Evolutionary conservation across 495 filamentous ascomycete species (phyloP), one percentile per base, ranked within the genome.

Genomic region (Tuber calosporum): DNA sequence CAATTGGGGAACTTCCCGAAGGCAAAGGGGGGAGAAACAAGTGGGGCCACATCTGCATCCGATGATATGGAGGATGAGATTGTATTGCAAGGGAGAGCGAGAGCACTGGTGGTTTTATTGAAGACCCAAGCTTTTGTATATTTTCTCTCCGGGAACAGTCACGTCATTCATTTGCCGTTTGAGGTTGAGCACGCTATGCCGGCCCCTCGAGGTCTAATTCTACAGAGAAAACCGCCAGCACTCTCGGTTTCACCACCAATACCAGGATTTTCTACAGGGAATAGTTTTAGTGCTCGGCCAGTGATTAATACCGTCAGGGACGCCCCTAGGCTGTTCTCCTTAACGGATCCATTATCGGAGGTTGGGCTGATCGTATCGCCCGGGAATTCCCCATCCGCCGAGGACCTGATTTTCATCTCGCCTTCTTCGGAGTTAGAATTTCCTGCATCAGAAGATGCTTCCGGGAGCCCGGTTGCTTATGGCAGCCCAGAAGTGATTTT

Each of bases 121-220:
- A 95, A 93, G 82, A 91, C 92, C 5, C 94, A 97, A 80, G 93
- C 92, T 37, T 95, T 97, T 80, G 88, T 98, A 78, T 96, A 91
- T 85, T 96, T 94, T 81, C 87, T 97, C n/a, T 86, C 90, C 26
- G 93, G 93, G 5, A 88, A 91, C 37, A 96, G 88, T 82, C 93
- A 98, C 87, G 88, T 96, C 72, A 88, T 98, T 72, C 91, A 96
- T 82, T 87, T 99, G 73, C 93, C 95, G 20, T 98, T 99, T 79
- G 93, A 97, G 82, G 90, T 97, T 45, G 92, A 97, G 79, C 88
- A 87, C 68, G 93, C 92, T 15, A 92, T 94, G 83, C 89, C 94
- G 20, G 90, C 93, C 30, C 90, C 92, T 8, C 85, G 87, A 30
- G 95, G 95, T 15, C 84, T 97, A 41, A 85, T 99, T 30, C 88